A percentile compares a stretch with the other conserved stretches of the same genome.
Conservation (phyloP, 1,284 basidiomycete species). For the Somion occarium region DNA sequence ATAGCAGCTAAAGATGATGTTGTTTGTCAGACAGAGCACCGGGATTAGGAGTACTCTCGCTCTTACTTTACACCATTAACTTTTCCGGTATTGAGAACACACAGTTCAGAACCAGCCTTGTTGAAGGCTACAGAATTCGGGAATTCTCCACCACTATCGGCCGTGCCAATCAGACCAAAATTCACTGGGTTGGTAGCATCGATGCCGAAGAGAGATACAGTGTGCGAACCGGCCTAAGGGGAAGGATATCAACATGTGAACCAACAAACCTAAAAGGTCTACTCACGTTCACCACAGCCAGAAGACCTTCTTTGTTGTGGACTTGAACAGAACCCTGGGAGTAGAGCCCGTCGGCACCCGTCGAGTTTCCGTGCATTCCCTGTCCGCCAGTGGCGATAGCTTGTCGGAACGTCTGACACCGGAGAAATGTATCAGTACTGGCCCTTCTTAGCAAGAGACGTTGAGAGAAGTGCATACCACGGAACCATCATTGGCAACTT, state of each 20-base stretch:
- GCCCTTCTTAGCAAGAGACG: too few relatives aligned
- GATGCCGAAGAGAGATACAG: conserved; percentile 41
- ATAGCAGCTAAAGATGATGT: conserved; percentile 36
- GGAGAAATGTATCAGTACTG: too few relatives aligned
- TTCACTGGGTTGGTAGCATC: conserved; percentile 36
- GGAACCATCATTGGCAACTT: conserved; percentile 2
- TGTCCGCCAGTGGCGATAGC: conserved; percentile 2
- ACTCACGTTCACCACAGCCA: conserved; percentile 7
- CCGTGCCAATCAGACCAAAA: conserved; percentile 35
- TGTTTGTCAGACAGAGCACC: too few relatives aligned
- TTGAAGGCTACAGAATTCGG: conserved; percentile 44
- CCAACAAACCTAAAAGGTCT: not conserved
- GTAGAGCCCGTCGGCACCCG: conserved; percentile 1
- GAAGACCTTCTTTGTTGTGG: not conserved
- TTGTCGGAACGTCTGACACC: not conserved
- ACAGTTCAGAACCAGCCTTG: conserved; percentile 34
- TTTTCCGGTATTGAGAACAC: conserved; percentile 42
- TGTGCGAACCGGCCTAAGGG: conserved; percentile 41
- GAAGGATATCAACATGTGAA: not conserved
- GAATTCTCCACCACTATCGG: conserved; percentile 43
- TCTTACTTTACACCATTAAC: conserved; percentile 42
- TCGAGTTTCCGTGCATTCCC: conserved; percentile 1
- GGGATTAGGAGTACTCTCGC: not conserved
- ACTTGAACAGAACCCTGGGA: conserved; percentile 2
- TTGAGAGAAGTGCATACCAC: conserved; percentile 2